Conservation (phyloP, 2,329 filamentous ascomycete genomes). For the Clarireedia paspali region DNA sequence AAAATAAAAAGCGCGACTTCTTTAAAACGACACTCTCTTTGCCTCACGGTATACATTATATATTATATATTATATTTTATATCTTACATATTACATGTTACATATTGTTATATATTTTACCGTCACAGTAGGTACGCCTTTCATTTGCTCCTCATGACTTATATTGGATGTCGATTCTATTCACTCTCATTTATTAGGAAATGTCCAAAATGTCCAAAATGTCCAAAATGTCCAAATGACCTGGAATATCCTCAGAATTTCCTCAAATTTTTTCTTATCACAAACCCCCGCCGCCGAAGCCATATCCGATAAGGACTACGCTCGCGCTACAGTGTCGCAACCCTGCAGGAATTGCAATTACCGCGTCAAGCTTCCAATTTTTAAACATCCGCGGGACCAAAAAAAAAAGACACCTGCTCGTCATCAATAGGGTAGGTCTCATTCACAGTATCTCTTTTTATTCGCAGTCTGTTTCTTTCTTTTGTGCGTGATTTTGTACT, state of each 20-base stretch:
- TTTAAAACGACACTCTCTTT: too few species aligned
- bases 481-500: not conserved
- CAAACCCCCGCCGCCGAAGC: not conserved
- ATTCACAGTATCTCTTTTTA: not conserved
- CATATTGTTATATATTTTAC: too few species aligned
- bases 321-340: not conserved
- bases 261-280: not conserved
- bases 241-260: not conserved
- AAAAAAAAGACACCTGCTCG: not conserved
- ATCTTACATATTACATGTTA: too few species aligned
- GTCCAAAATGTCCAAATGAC: not conserved
- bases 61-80: too few species aligned
- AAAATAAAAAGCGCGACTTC: too few species aligned
- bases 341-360: not conserved
- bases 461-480: not conserved
- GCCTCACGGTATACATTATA: too few species aligned
- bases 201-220: not conserved
- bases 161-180: too few species aligned
- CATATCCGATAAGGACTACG: not conserved
- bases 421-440: not conserved
- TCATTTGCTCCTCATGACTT: too few species aligned
- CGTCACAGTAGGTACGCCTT: too few species aligned
- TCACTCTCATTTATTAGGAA: not conserved
- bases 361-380: not conserved
- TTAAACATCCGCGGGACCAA: not conserved